Evolutionary conservation across 164 flowering plant species (phyloP), one percentile per base, ranked within the genome.

Genomic region (Taxillus chinensis): DNA sequence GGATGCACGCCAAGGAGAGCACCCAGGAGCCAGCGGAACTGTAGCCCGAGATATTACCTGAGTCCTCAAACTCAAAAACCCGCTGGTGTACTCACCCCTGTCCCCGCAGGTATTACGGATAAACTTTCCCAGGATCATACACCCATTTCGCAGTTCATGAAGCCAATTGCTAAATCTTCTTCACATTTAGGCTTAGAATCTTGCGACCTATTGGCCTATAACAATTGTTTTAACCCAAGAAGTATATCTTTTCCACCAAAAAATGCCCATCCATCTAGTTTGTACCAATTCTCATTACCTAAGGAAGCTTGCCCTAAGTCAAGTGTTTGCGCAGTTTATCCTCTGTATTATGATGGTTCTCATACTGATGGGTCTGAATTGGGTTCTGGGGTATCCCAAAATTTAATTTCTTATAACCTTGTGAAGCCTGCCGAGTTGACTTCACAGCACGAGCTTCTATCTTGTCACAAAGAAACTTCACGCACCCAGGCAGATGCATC

Each of bases 1-100:
- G 82, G 82, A 7, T 78, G 82, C 63, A 71, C 62, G 9, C 78
- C 79, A 5, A 62, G 75, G 68, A 73, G 68, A 57, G 64, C 82
- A 4, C 68, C 77, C 8, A 73, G 82, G 64, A 78, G 82, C 69
- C 77, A 78, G 52, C 45, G 79, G 43, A 65, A 73, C 53, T 57
- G 39, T 64, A 49, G 38, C 39, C 67, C 74, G 3, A 65, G 69
- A 43, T 67, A 62, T 55, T 78, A 78, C 59, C 75, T 78, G 14
- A 69, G 41, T 51, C 55, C 65, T 27, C 41, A 46, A 52, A 13
- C 37, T 51, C 73, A 66, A 42, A 69, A 70, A 41, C 62, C 55
- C 13, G 10, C 58, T 46, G 39, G 13, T 40, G 54, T 41, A 41
- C 62, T 49, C 13, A 14, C 58, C 53, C 39, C 7, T 40, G 54